phyloP scores from a whole-genome alignment of 2,329 filamentous ascomycete genomes.

The Thelonectria blattea region DNA sequence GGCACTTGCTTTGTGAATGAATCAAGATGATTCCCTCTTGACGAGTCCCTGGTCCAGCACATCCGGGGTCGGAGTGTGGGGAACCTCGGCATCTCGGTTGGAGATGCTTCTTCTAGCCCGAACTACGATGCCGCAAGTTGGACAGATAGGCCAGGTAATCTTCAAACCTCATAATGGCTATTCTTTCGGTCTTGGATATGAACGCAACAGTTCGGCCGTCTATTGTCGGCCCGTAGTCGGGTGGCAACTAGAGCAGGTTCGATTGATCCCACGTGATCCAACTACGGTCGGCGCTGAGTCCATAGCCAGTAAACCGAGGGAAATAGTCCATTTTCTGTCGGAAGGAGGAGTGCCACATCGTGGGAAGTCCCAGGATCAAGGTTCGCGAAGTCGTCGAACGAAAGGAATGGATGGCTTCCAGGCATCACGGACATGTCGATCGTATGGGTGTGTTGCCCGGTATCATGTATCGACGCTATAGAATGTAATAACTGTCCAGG shows the following conservation, averaged over 20 bases:
- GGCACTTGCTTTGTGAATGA: too few relatives aligned
- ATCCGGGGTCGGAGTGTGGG: conserved; percentile 31
- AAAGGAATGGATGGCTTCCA: neutral
- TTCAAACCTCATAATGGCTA: neutral
- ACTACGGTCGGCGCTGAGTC: neutral
- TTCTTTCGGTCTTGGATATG: neutral
- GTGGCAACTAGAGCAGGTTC: neutral
- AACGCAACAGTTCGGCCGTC: neutral
- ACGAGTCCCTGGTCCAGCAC: conserved; percentile 21
- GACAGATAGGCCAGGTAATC: neutral
- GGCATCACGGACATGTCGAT: neutral
- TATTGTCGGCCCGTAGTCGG: neutral
- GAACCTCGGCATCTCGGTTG: conserved; percentile 41
- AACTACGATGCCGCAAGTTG: too few relatives aligned
- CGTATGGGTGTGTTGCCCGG: neutral
- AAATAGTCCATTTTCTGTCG: neutral
- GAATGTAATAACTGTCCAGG: neutral
- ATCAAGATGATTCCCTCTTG: neutral
- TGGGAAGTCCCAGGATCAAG: too few relatives aligned
- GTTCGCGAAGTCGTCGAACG: too few relatives aligned
- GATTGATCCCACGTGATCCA: neutral
- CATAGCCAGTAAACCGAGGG: neutral
- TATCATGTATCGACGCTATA: neutral
- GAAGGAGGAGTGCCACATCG: neutral
- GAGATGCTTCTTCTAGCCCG: too few relatives aligned